Base-by-base conservation (phyloP, 305 asterid species). In the Plantago coronopus region DNA sequence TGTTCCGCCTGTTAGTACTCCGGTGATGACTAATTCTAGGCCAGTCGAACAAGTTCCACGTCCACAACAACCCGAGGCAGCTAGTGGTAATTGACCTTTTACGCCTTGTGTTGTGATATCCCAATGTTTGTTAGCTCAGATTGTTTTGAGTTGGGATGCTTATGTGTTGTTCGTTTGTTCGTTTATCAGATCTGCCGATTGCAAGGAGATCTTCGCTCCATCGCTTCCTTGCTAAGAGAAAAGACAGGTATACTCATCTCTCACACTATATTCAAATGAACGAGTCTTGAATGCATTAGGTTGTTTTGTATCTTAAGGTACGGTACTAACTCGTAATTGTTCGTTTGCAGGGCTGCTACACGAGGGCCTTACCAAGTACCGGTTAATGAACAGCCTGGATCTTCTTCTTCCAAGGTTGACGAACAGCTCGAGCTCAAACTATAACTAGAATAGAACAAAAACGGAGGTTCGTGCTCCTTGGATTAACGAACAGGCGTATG, bases 191-290 rank as follows among this genome's bases (percentile, higher is more conserved):
- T 68, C 57, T 89, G 72, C 97, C 95, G 38, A 89, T 89, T 55
- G 95, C 97, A 43, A 79, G 97, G 69, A 79, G 95, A 65, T 84
- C 97, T 7, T 89, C 97, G 10, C 84, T 89, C 20, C 89, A 82
- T 71, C 79, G 95, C 63, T 89, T 89, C 69, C 89, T 89, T 38
- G 91, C 48, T 63, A 88, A 82, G 94, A 77, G 94, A 72, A 88
- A 80, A 79, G 94, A 86, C 42, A 75, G 96, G 94, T 62, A 18
- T 25, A 31, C 49, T 58, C 5, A 12, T 16, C 40, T 61, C 23
- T 40, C 29, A n/a, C n/a, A 11, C 20, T 46, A n/a, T n/a, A 37
- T 29, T 21, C 12, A 34, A 0, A 34, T 34, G 12, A 34, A 34
- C 17, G 19, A 18, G 11, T 25, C 25, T 23, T 13, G 12, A 19